Evolutionary conservation across 129 eudicot species (phyloP), one percentile per base, ranked within the genome.

Genomic region (Pseudognaphalium luteoalbum): DNA sequence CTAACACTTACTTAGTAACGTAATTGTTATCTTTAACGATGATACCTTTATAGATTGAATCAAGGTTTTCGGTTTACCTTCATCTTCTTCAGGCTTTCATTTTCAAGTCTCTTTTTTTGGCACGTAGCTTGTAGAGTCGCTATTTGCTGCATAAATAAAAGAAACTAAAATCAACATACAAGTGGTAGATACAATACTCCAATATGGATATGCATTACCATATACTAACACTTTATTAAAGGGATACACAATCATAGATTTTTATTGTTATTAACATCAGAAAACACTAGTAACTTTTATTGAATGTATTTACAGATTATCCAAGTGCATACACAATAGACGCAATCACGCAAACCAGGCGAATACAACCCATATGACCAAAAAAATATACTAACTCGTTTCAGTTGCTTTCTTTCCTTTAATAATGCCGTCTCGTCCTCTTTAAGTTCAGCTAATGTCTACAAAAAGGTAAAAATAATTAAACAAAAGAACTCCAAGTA

Each of bases 401-500:
- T 82, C 59, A 82, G 32, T 77, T 72, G 82, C 79, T 78, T 82
- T 82, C 82, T 73, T 77, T 82, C 86, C 61, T 78, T 78, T 47
- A 77, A 35, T 78, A 82, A 74, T 39, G 37, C 17, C 4, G 64
- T 41, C 72, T 82, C 86, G 14, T 78, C 86, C 59, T 72, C 82
- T 47, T 82, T 82, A 30, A 82, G 86, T 67, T 82, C 86, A 73
- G 76, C 82, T 71, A 82, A 47, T 28, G 80, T 82, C 86, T 82
- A 73, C 65, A 77, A 66, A 32, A 1, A 64, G n/a, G 17, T 14
- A 1, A 41, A 41, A 21, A 71, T 59, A 19, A 29, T 4, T 28
- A 72, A 73, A 29, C 17, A 30, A 71, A 6, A 68, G 44, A 14
- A 10, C 21, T 20, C 14, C 21, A 25, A 14, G 8, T 22, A 33